Conservation (phyloP, 2,329 filamentous ascomycete species). For the Colletotrichum kahawae region DNA sequence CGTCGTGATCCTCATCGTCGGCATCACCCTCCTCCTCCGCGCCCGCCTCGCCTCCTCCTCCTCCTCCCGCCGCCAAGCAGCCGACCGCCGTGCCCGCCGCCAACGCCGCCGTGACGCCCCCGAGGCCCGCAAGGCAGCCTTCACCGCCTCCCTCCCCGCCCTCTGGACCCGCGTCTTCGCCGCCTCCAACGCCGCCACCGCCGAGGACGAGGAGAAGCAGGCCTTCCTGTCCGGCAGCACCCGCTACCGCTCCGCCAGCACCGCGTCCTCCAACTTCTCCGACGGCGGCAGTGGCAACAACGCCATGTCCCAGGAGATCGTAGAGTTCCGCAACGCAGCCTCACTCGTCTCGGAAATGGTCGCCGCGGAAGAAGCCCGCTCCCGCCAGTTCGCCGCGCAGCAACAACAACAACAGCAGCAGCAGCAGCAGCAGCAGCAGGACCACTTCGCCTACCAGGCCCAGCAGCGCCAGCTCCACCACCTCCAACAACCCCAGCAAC, state of each 20-base stretch:
- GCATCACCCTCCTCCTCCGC: constrained; percentile 27
- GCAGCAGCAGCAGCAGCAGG: not conserved
- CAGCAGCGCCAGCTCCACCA: constrained; percentile 16
- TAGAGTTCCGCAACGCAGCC: constrained; percentile 51
- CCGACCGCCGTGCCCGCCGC: constrained; percentile 27
- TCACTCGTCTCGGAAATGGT: constrained; percentile 51
- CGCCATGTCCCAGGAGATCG: constrained; percentile 54
- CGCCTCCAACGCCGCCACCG: constrained; percentile 27
- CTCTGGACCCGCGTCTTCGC: constrained; percentile 36
- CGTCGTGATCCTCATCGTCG: constrained; percentile 28
- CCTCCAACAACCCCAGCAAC: not conserved
- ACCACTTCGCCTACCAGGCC: constrained; percentile 13
- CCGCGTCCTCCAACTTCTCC: not conserved
- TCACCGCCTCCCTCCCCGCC: constrained; percentile 14
- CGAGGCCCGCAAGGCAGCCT: constrained; percentile 29
- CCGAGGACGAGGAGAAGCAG: constrained; percentile 44
- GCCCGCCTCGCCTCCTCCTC: constrained; percentile 19
- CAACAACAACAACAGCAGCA: constrained; percentile 8
- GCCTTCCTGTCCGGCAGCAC: constrained; percentile 29
- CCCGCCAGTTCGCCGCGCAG: not conserved
- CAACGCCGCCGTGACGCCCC: constrained; percentile 26
- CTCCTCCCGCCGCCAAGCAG: constrained; percentile 14
- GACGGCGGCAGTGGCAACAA: constrained; percentile 11
- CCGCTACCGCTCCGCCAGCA: constrained; percentile 8
- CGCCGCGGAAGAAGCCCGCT: constrained; percentile 44